Conservation (phyloP, 345 rosid genomes). For the Arabis alpina region DNA sequence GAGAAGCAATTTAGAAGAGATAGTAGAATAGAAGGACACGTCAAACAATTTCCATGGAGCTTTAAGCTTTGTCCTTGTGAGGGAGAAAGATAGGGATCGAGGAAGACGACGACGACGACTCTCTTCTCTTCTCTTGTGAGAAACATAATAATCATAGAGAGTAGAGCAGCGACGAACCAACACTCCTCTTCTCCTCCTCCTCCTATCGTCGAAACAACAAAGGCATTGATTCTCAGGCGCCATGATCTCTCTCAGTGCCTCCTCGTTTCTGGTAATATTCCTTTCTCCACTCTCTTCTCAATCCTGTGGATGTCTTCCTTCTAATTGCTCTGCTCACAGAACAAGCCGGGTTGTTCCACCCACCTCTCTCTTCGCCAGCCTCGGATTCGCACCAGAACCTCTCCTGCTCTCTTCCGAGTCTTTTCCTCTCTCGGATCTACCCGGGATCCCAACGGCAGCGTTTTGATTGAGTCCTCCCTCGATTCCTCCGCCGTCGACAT, state of each 20-base stretch:
- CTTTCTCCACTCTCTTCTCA: neutral
- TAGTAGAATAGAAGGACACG: constrained; percentile 40
- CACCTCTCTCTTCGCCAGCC: constrained; percentile 48
- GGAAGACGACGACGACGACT: neutral
- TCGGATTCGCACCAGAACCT: constrained; percentile 29
- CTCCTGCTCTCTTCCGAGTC: constrained; percentile 48
- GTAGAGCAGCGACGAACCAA: constrained; percentile 3
- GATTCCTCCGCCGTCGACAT: constrained; percentile 48
- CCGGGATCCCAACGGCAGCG: constrained; percentile 50
- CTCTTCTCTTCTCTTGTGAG: too few relatives aligned
- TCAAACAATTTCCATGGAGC: constrained; percentile 33
- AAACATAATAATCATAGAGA: neutral
- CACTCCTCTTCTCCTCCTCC: constrained; percentile 31
- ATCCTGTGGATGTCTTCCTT: neutral
- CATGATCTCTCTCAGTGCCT: constrained; percentile 57
- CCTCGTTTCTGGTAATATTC: constrained; percentile 54
- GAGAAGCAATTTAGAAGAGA: constrained; percentile 31
- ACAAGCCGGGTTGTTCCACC: constrained; percentile 50
- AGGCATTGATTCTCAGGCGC: constrained; percentile 29
- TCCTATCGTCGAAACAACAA: constrained; percentile 3
- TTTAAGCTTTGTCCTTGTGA: neutral
- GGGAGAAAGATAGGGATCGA: neutral
- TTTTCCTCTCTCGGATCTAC: constrained; percentile 48
- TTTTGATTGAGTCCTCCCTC: constrained; percentile 52
- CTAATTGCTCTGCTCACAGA: constrained; percentile 43